Evolutionary conservation across 441 rosid genomes (phyloP).

Genomic region (Daphne laureola): DNA sequence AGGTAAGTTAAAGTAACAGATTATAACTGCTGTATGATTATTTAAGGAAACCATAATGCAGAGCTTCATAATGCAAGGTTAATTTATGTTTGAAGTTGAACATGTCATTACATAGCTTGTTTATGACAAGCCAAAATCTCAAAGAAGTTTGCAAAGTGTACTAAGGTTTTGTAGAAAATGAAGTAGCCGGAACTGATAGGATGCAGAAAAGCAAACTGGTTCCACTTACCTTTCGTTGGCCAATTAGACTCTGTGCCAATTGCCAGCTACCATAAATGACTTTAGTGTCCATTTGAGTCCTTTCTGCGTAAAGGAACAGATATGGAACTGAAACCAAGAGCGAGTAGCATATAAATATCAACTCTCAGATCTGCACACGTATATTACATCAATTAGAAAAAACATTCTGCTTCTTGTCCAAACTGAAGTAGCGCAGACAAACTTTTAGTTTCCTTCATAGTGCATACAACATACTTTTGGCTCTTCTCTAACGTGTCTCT

Average conservation of each 20-base stretch:
- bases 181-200: too few relatives aligned
- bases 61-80: neutral
- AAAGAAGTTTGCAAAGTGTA: too few relatives aligned
- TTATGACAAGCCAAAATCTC: neutral
- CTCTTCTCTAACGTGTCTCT: neutral
- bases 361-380: neutral
- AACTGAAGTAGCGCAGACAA: neutral
- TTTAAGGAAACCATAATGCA: too few relatives aligned
- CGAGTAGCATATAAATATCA: neutral
- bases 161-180: too few relatives aligned
- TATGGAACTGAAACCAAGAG: neutral
- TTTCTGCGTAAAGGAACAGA: too few relatives aligned
- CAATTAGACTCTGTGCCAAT: too few relatives aligned
- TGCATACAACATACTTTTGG: neutral
- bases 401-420: neutral
- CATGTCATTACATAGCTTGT: too few relatives aligned
- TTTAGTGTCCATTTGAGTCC: too few relatives aligned
- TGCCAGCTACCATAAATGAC: too few relatives aligned
- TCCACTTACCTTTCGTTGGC: too few relatives aligned
- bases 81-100: neutral
- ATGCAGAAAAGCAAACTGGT: too few relatives aligned
- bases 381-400: neutral
- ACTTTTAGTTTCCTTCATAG: neutral
- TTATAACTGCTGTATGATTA: neutral
- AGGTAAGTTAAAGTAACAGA: constrained; percentile 39